phyloP scores from a whole-genome alignment of 306 rosid genomes.

The Quercus aquifolioides region DNA sequence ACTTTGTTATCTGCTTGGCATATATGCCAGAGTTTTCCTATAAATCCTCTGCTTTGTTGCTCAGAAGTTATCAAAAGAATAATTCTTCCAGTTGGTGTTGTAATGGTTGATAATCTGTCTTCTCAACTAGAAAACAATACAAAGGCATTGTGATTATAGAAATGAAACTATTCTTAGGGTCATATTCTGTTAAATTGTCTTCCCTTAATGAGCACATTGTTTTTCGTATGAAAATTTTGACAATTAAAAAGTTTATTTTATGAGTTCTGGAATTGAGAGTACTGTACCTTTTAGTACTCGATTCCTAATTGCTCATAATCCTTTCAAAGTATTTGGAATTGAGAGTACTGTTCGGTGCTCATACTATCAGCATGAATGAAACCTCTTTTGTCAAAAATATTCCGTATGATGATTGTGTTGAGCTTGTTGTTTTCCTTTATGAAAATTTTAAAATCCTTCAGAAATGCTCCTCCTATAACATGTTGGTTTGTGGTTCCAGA shows the following conservation, averaged over 20 bases:
- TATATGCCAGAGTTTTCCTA: background rate
- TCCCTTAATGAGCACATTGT: too few species aligned
- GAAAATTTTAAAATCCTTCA: background rate
- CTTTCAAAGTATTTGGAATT: background rate
- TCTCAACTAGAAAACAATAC: background rate
- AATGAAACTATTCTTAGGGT: background rate
- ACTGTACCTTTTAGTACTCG: too few species aligned
- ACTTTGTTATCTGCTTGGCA: background rate
- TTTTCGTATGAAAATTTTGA: too few species aligned
- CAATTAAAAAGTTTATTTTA: background rate
- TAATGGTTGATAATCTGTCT: background rate
- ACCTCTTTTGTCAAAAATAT: background rate
- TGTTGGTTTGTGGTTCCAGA: conserved; percentile 33
- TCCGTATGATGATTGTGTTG: background rate
- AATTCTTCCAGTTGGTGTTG: background rate
- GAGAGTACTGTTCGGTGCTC: background rate
- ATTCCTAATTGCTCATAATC: background rate
- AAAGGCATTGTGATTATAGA: background rate
- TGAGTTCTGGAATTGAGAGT: background rate
- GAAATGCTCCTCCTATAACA: background rate
- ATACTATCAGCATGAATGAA: background rate
- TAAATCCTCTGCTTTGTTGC: background rate
- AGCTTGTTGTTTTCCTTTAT: background rate
- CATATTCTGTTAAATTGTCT: background rate
- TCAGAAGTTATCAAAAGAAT: background rate